A percentile compares a stretch with the other conserved stretches of the same genome.
Evolutionary conservation across 805 yeast species (phyloP).

Genomic region (Grigorovia jiainica): DNA sequence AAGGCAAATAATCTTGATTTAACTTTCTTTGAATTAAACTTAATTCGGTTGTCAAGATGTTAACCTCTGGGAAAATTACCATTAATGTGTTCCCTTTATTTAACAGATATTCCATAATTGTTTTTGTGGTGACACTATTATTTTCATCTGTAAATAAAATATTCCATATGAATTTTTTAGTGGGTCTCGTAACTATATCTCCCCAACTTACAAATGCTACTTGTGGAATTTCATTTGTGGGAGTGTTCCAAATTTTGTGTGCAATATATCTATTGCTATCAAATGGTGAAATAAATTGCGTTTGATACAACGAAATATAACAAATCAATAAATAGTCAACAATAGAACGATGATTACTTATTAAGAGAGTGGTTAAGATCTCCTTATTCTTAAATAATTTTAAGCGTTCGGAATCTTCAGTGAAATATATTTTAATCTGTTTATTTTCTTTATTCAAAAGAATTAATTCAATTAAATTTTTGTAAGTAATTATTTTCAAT

Average conservation of each 20-base stretch:
- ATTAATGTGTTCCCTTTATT: slow-evolving; percentile 44
- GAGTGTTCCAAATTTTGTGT: slow-evolving; percentile 8
- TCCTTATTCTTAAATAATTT: slow-evolving; percentile 6
- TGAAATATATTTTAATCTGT: slow-evolving; percentile 16
- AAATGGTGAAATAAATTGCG: slow-evolving; percentile 3
- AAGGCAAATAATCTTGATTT: slow-evolving; percentile 39
- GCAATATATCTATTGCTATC: slow-evolving; percentile 5
- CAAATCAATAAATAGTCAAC: slow-evolving; percentile 55
- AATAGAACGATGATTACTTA: slow-evolving; percentile 55
- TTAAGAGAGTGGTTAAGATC: slow-evolving; percentile 16
- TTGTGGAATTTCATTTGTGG: slow-evolving; percentile 3
- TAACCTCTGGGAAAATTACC: slow-evolving; percentile 79
- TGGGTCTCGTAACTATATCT: slow-evolving; percentile 52
- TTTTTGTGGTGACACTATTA: slow-evolving; percentile 35
- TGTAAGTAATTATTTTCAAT: slow-evolving; percentile 13
- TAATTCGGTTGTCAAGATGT: slow-evolving; percentile 46
- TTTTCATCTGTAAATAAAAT: slow-evolving; percentile 58
- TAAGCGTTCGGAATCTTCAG: slow-evolving; percentile 17
- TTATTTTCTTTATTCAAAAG: slow-evolving; percentile 12
- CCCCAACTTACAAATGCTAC: slow-evolving; percentile 69
- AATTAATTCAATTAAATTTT: slow-evolving; percentile 11
- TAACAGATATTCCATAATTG: slow-evolving; percentile 13
- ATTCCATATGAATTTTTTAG: slow-evolving; percentile 36
- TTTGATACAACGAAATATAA: slow-evolving; percentile 21
- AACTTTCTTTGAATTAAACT: slow-evolving; percentile 41